Base-by-base conservation (phyloP, 140 eudicot species). In the Erigeron philadelphicus region DNA sequence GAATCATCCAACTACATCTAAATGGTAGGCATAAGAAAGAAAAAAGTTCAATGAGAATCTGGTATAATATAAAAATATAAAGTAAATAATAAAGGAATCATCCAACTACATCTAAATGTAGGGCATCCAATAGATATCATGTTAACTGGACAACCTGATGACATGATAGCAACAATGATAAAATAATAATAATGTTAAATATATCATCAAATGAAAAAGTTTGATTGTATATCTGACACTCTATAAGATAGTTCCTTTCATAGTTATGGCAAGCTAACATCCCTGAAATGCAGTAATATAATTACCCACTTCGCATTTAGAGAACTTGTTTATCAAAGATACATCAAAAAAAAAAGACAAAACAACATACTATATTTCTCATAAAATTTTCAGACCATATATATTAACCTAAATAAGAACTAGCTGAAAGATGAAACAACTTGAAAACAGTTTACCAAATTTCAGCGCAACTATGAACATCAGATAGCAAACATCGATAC, bases 381-480 rank as follows among this genome's bases (percentile, higher is more conserved):
- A 59, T 9, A 59, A 21, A 59, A 1, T 25, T 16, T 11, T 59
- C 43, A 59, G 23, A 59, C 64, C 64, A 59, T 21, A 59, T 21
- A 59, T 25, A 23, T 58, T 12, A 4, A 21, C 12, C 1, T 40
- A 5, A 40, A n/a, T 18, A 56, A 16, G 64, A 38, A 49, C 72
- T 21, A 12, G 46, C 1, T 0, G 1, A 55, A 68, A 0, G 35
- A 9, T 49, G 63, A 18, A 2, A 49, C 44, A 10, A 46, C 25
- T 64, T 16, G 54, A 12, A 2, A 44, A 6, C 38, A 31, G 38
- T 31, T 64, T 54, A 44, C 70, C 70, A 66, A 13, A 46, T 7
- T 18, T 19, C 71, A 66, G 55, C 12, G 19, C 0, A 10, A 66
- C 71, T 46, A 66, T 45, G 71, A 66, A 66, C 58, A 66, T 17